Percentiles rank a stretch among this genome's conserved stretches.
phyloP scores from a whole-genome alignment of 1,284 basidiomycete genomes.

The Gomphus bonarii region DNA sequence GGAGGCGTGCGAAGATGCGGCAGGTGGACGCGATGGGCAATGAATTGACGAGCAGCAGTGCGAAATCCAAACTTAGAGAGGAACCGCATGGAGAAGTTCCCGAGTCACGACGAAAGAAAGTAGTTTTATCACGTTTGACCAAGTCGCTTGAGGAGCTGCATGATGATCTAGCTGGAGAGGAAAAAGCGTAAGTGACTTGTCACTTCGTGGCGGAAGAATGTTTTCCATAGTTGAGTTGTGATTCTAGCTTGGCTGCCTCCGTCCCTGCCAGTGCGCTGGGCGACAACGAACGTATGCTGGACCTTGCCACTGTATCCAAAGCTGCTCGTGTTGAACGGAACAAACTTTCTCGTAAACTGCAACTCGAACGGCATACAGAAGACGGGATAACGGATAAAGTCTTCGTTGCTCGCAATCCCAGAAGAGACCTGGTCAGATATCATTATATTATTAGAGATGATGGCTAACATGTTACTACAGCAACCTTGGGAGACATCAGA shows the following conservation, averaged over 20 bases:
- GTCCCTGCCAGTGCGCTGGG: background rate
- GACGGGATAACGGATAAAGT: background rate
- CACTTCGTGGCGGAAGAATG: background rate
- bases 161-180: constrained; percentile 6
- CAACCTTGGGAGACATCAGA: background rate
- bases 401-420: constrained; percentile 3
- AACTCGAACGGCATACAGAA: constrained; percentile 4
- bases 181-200: constrained; percentile 2
- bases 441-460: background rate
- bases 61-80: background rate
- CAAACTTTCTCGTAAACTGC: constrained; percentile 5
- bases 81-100: background rate
- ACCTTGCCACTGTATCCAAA: constrained; percentile 7
- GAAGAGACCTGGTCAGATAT: background rate
- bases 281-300: constrained; percentile 5
- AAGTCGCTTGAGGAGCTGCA: constrained; percentile 6
- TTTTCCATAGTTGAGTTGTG: background rate
- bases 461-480: background rate
- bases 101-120: background rate
- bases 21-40: constrained; percentile 6
- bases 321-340: constrained; percentile 9
- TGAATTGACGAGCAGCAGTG: background rate
- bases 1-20: constrained; percentile 6
- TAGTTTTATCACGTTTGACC: background rate
- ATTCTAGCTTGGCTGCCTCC: background rate